Evolutionary conservation across 2,329 filamentous ascomycete species (phyloP).

Genomic region (Claviceps maximensis): DNA sequence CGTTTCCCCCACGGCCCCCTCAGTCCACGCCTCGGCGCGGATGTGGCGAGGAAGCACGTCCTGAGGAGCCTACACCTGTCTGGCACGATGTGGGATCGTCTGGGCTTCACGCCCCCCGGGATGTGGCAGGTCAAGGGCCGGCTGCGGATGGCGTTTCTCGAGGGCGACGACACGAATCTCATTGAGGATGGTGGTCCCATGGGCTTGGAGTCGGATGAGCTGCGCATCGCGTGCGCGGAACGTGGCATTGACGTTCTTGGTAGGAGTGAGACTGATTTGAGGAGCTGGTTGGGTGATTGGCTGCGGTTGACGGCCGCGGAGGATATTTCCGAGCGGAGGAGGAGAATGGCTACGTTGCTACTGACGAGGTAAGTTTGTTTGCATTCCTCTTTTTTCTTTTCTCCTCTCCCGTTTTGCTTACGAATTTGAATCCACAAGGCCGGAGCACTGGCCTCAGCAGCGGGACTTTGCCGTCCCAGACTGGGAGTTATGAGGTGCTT

Average conservation of each 20-base stretch:
- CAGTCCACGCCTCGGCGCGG: slow-evolving; percentile 17
- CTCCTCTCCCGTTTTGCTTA: slow-evolving; percentile 2
- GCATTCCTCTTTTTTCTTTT: background rate
- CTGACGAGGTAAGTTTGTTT: slow-evolving; percentile 25
- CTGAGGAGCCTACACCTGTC: slow-evolving; percentile 32
- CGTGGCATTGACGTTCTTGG: slow-evolving; percentile 47
- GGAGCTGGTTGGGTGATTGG: slow-evolving; percentile 33
- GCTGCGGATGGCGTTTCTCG: slow-evolving; percentile 48
- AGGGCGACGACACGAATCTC: slow-evolving; percentile 59
- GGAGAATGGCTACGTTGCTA: slow-evolving; percentile 26
- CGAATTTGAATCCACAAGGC: slow-evolving; percentile 12
- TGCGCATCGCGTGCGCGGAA: slow-evolving; percentile 57
- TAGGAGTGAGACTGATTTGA: slow-evolving; percentile 44
- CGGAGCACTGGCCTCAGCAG: slow-evolving; percentile 27
- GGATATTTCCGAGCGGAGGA: slow-evolving; percentile 23
- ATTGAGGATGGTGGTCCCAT: slow-evolving; percentile 42
- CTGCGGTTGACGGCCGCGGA: slow-evolving; percentile 29
- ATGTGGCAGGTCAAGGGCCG: slow-evolving; percentile 42
- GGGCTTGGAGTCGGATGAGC: slow-evolving; percentile 48
- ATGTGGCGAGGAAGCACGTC: slow-evolving; percentile 23
- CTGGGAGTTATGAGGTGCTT: slow-evolving; percentile 23
- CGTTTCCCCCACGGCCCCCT: slow-evolving; percentile 22
- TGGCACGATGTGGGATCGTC: slow-evolving; percentile 34
- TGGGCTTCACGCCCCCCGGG: slow-evolving; percentile 32
- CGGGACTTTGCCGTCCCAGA: slow-evolving; percentile 28